Evolutionary conservation across 225 moss, liverwort and hornwort genomes (phyloP).

Genomic region (Climacium dendroides): DNA sequence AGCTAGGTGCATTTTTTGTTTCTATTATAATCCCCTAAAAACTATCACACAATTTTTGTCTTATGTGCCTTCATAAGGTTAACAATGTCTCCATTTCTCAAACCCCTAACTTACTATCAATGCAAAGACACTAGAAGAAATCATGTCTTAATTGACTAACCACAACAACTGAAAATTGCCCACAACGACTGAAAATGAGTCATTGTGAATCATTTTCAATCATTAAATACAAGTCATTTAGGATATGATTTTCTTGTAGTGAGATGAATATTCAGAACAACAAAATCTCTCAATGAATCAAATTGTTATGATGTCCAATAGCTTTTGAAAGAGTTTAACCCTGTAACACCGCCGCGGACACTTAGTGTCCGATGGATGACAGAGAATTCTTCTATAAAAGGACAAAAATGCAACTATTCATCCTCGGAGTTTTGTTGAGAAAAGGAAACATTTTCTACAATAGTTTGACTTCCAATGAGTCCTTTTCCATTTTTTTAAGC

Average conservation of each 20-base stretch:
- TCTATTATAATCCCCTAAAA: not conserved
- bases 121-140: not conserved
- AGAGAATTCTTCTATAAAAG: too few relatives aligned
- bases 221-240: accelerated
- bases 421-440: too few relatives aligned
- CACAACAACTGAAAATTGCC: accelerated
- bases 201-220: too few relatives aligned
- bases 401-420: too few relatives aligned
- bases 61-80: accelerated
- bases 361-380: too few relatives aligned
- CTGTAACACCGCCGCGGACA: too few relatives aligned
- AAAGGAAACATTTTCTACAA: too few relatives aligned
- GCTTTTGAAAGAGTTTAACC: not conserved
- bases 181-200: not conserved
- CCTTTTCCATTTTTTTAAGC: too few relatives aligned
- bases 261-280: not conserved
- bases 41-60: too few relatives aligned
- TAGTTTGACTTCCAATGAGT: too few relatives aligned
- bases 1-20: not conserved
- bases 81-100: not conserved
- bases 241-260: not conserved
- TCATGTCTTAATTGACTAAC: not conserved
- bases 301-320: not conserved
- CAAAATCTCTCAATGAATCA: not conserved
- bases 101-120: not conserved